Percentiles rank a stretch among this genome's conserved stretches.
Evolutionary conservation across 352 stramenopile genomes (phyloP).

Genomic region (Aphanomyces stellatus): DNA sequence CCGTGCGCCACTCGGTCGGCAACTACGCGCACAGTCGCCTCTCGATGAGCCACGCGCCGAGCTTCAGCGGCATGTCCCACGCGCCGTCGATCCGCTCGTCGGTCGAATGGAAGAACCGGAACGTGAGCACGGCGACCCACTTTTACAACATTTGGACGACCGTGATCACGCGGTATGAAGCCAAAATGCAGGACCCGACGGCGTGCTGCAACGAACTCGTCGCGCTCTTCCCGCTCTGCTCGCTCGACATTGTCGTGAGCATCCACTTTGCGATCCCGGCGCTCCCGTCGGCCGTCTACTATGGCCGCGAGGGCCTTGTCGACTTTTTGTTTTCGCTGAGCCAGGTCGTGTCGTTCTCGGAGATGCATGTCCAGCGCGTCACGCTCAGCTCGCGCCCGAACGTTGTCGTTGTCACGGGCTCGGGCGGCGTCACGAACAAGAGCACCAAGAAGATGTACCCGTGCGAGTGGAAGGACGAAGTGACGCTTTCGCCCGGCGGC

Average conservation of each 20-base stretch:
- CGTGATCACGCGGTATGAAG: conserved; percentile 11
- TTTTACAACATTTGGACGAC: conserved; percentile 77
- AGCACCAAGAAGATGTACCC: conserved; percentile 63
- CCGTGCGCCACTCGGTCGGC: conserved; percentile 8
- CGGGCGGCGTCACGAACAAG: conserved; percentile 77
- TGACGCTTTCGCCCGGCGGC: conserved; percentile 63
- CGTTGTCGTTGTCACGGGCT: conserved; percentile 60
- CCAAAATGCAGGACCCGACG: conserved; percentile 11
- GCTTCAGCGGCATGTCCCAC: conserved; percentile 25
- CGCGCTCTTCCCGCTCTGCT: conserved; percentile 71
- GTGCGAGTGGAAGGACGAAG: conserved; percentile 76
- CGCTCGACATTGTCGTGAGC: conserved; percentile 62
- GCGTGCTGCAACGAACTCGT: conserved; percentile 31
- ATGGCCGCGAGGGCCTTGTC: conserved; percentile 70
- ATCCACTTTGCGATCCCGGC: conserved; percentile 77
- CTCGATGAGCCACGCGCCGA: conserved; percentile 16
- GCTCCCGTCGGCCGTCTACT: conserved; percentile 62
- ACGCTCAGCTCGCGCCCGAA: conserved; percentile 76
- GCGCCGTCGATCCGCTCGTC: conserved; percentile 69
- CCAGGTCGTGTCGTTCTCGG: conserved; percentile 63
- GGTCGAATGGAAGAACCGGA: conserved; percentile 74
- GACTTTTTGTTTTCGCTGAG: conserved; percentile 67
- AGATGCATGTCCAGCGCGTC: conserved; percentile 60
- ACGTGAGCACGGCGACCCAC: conserved; percentile 71
- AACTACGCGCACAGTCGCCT: neutral